Conservation (phyloP, 2,329 filamentous ascomycete genomes). For the Elsinoe batatas region DNA sequence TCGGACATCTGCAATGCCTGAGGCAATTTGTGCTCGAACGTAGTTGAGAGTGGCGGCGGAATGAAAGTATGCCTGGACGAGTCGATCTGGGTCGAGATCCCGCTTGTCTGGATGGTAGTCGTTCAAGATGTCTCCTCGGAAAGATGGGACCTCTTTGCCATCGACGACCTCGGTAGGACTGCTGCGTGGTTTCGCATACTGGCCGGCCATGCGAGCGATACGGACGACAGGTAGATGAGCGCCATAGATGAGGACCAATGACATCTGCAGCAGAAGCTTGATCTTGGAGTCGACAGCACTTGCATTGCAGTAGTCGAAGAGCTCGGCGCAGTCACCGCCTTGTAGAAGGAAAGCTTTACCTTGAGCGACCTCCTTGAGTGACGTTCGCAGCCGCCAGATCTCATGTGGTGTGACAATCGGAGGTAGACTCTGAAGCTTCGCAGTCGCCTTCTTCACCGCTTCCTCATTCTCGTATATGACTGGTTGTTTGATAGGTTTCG, state of each 20-base stretch:
- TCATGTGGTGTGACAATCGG: slow-evolving; percentile 72
- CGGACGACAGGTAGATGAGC: slow-evolving; percentile 73
- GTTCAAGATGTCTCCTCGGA: slow-evolving; percentile 92
- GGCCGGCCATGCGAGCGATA: slow-evolving; percentile 91
- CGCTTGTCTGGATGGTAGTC: slow-evolving; percentile 70
- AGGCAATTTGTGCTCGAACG: slow-evolving; percentile 69
- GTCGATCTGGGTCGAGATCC: slow-evolving; percentile 67
- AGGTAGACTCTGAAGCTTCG: slow-evolving; percentile 59
- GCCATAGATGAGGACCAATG: slow-evolving; percentile 87
- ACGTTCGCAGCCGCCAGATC: slow-evolving; percentile 68
- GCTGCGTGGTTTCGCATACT: slow-evolving; percentile 92
- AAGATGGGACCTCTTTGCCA: slow-evolving; percentile 74
- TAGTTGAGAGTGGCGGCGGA: slow-evolving; percentile 93
- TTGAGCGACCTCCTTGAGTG: slow-evolving; percentile 73
- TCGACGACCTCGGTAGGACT: slow-evolving; percentile 76
- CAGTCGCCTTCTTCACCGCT: slow-evolving; percentile 50
- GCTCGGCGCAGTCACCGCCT: slow-evolving; percentile 91
- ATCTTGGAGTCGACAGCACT: slow-evolving; percentile 89
- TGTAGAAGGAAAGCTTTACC: slow-evolving; percentile 91
- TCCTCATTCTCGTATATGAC: slow-evolving; percentile 57
- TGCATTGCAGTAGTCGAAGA: slow-evolving; percentile 93
- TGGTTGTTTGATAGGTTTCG: slow-evolving; percentile 68
- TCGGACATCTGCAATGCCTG: slow-evolving; percentile 88
- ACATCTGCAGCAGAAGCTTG: slow-evolving; percentile 95
- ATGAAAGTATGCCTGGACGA: slow-evolving; percentile 90